Base-by-base conservation (phyloP, 2,329 filamentous ascomycete species). In the Cercospora sp. region DNA sequence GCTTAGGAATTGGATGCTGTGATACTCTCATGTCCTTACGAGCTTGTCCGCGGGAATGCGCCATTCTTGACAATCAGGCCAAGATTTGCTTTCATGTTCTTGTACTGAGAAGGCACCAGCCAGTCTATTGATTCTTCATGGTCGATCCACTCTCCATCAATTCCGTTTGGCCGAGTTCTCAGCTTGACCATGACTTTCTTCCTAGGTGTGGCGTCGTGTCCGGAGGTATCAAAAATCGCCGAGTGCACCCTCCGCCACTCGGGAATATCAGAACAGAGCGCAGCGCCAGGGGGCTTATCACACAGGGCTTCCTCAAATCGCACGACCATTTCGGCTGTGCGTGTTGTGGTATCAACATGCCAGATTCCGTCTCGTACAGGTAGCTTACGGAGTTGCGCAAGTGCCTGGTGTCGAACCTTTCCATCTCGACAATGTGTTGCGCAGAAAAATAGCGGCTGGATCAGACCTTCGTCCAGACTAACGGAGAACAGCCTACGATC, bases 401-500 rank as follows among this genome's bases (percentile, higher is more conserved):
- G 67, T 1, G 75, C 76, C 42, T 70, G 66, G 45, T 73, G 75
- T 23, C 76, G 69, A 2, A 75, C 70, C 16, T 68, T 62, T 18
- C 72, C 72, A 57, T 77, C 76, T 4, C 76, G 72, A 59, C 75
- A 77, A 62, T 75, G 71, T n/a, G 70, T 71, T 9, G 73, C 73
- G 8, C 72, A 63, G 71, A 75, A 76, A 42, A 71, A 75, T 0
- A 77, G 68, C 3, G 76, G 74, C 33, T 74, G 71, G 3, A 77
- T 70, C 23, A 77, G 67, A 9, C 75, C 75, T 65, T 77, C 76
- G 64, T 77, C 76, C 7, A 77, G 45, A 53, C 70, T 74, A 36
- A 75, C 73, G 8, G 72, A 72, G 62, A 77, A 73, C 2, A 77
- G 65, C 7, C 75, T 69, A 26, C 69, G 61, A 42, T 76, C 74